phyloP scores from a whole-genome alignment of 176 grass and related monocot genomes.

The Zoysia japonica region DNA sequence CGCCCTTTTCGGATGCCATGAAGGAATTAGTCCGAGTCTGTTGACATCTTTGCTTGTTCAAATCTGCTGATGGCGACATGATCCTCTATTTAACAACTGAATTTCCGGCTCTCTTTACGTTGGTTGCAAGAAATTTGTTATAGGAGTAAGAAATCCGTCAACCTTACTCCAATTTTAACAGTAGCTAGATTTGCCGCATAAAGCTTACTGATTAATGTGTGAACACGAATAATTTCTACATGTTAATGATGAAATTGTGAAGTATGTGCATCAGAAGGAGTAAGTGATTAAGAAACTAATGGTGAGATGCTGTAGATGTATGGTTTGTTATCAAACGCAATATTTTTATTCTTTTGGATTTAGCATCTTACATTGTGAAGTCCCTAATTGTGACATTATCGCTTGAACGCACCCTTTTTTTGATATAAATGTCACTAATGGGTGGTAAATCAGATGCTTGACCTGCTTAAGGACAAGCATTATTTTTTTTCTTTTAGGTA shows the following conservation, averaged over 20 bases:
- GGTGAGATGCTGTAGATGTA: too few relatives aligned
- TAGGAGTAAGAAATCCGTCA: neutral
- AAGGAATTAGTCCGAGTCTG: conserved; percentile 26
- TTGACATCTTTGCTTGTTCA: conserved; percentile 29
- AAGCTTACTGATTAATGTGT: neutral
- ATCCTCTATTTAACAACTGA: neutral
- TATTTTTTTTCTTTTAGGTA: neutral
- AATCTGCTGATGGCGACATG: conserved; percentile 39
- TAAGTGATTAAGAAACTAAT: neutral
- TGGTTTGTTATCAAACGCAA: neutral
- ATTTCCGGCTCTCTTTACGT: neutral
- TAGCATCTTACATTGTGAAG: neutral
- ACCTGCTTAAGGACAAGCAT: neutral
- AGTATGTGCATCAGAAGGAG: neutral
- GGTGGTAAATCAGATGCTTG: neutral
- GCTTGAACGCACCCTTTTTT: neutral
- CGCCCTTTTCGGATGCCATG: neutral
- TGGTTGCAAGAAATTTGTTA: neutral
- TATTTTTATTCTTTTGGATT: neutral
- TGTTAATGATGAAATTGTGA: neutral
- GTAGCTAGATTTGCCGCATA: neutral
- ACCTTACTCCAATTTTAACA: neutral
- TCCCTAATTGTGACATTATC: neutral
- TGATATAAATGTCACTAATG: neutral
- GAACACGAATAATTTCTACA: neutral